Base-by-base conservation (phyloP, 768 basidiomycete species). In the Hygrophoropsis aurantiaca region DNA sequence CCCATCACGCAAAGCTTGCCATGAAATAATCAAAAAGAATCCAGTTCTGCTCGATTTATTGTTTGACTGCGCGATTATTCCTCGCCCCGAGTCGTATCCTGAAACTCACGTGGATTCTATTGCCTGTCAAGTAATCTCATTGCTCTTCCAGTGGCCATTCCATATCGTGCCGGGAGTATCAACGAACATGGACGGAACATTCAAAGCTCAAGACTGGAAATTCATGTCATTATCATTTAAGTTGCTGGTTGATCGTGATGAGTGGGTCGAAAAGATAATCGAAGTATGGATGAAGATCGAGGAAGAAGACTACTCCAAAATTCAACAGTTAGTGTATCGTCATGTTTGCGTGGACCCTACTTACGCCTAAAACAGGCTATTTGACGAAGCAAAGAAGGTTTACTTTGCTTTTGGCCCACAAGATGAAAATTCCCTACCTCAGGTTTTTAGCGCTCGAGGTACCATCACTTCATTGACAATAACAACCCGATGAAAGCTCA, bases 21-120 rank as follows among this genome's bases (percentile, higher is more conserved):
- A 52, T 27, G 56, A 61, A 5, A 36, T 61, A 4, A n/a, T 59
- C 13, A 50, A 56, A 37, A 40, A 47, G 21, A 47, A 48, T 10
- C 56, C 59, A 11, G 51, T 57, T 13, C 50, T 58, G 15, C 32
- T 59, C 16, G 51, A 58, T 38, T 33, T 50, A 8, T 52, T 69
- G 5, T 57, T 67, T 47, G 50, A 58, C 19, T 58, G 56, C 38
- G 66, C 63, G 5, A 42, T 49, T n/a, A n/a, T 62, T 15, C 24
- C 45, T 26, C 54, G 63, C 25, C 53, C 55, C 5, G 25, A 57
- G 6, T 66, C 58, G 58, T 65, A 67, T 44, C 62, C 65, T 10
- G 58, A 65, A 48, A 54, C 51, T 4, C 38, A 54, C 15, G 50
- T 54, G 4, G 54, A 58, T 38, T 56, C 60, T 15, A 44, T 59